Conservation (phyloP, 495 filamentous ascomycete genomes). For the Penicillium salamii region DNA sequence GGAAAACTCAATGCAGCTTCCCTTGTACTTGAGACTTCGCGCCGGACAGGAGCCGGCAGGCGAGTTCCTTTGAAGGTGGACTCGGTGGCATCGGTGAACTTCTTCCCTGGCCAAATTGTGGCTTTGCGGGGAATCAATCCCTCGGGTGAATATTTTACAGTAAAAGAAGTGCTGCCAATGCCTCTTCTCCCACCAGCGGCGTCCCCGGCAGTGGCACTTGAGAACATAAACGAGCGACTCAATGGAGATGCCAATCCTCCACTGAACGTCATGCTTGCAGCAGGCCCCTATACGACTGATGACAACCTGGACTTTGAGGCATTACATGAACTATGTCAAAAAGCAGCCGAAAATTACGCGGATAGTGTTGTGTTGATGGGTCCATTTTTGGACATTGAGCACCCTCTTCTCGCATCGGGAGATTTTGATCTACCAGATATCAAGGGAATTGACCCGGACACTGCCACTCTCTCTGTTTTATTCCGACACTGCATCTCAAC, state of each 20-base stretch:
- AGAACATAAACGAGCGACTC: conserved; percentile 63
- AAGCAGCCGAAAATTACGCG: conserved; percentile 68
- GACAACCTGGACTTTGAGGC: conserved; percentile 88
- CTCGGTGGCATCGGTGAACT: conserved; percentile 65
- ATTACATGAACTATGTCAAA: conserved; percentile 72
- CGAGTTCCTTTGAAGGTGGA: conserved; percentile 78
- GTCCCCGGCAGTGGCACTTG: conserved; percentile 57
- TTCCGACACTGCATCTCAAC: conserved; percentile 77
- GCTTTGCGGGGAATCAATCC: conserved; percentile 84
- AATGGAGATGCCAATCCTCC: conserved; percentile 60
- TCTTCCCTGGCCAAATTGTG: conserved; percentile 94
- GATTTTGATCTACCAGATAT: conserved; percentile 86
- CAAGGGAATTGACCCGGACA: conserved; percentile 65
- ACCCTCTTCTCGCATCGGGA: conserved; percentile 82
- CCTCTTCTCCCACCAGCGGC: conserved; percentile 70
- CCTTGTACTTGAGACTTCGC: conserved; percentile 80
- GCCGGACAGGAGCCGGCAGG: conserved; percentile 77
- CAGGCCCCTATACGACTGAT: conserved; percentile 89
- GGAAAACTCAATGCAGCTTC: conserved; percentile 82
- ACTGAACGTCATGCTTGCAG: conserved; percentile 70
- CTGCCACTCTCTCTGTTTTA: conserved; percentile 72
- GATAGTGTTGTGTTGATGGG: conserved; percentile 82
- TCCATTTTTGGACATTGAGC: conserved; percentile 87
- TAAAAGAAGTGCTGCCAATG: conserved; percentile 69
- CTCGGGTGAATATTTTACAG: conserved; percentile 77